These are phyloP conservation scores for Silene noctiflora DNA, from an alignment of 179 eudicot species.

Conservation along the genomic window DNA sequence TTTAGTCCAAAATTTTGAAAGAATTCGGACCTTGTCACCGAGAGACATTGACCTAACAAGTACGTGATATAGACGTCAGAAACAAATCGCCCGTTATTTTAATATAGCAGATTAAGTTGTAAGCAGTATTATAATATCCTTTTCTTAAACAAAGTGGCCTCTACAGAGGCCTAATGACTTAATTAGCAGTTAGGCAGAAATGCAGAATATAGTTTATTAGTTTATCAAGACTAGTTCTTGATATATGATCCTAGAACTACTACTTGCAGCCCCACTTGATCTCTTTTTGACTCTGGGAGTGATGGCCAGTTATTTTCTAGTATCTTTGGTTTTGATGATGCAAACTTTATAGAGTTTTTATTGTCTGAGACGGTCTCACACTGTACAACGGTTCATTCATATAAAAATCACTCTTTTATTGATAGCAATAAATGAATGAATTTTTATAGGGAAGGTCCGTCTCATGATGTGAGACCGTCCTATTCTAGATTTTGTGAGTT, in stretches of 20 bases:
- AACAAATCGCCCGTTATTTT: constrained; percentile 5
- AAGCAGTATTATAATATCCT: constrained; percentile 18
- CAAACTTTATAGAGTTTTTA: background rate
- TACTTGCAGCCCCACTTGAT: constrained; percentile 22
- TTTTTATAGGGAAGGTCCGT: too few relatives aligned
- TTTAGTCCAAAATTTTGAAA: constrained; percentile 19
- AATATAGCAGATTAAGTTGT: constrained; percentile 12
- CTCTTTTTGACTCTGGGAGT: constrained; percentile 30
- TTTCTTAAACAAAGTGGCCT: constrained; percentile 2
- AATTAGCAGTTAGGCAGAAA: constrained; percentile 1
- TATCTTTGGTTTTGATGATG: background rate
- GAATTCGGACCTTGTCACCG: background rate
- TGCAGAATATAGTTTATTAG: background rate
- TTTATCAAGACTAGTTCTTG: constrained; percentile 2
- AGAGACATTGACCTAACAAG: constrained; percentile 15
- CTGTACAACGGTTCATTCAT: too few relatives aligned
- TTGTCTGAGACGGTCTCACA: too few relatives aligned
- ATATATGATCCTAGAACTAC: constrained; percentile 10
- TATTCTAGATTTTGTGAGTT: too few relatives aligned
- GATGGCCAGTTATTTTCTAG: constrained; percentile 13
- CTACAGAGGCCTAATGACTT: constrained; percentile 20
- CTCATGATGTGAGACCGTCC: too few relatives aligned
- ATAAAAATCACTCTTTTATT: too few relatives aligned
- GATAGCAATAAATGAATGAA: too few relatives aligned
- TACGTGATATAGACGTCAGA: constrained; percentile 23